These are phyloP conservation scores for Ceratocystis diversiconidia DNA, from an alignment of 2,329 filamentous ascomycete species.

Conservation along the genomic window DNA sequence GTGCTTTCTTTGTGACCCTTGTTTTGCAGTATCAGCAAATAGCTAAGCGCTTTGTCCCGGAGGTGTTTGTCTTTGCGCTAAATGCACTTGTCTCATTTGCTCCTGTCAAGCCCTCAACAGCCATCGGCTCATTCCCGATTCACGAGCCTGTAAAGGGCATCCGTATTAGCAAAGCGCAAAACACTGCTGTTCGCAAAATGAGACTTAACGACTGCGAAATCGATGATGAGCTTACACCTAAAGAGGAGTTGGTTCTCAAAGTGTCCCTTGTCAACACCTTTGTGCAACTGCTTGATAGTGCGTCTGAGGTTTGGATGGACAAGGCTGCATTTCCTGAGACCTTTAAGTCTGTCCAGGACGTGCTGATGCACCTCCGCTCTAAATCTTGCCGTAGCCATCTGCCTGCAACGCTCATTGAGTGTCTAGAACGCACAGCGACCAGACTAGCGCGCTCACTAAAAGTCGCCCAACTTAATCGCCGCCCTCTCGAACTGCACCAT, in stretches of 20 bases:
- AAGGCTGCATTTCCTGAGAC: constrained; percentile 63
- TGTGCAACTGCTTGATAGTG: constrained; percentile 48
- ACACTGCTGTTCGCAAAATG: constrained; percentile 36
- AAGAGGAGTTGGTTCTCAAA: constrained; percentile 32
- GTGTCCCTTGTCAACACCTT: constrained; percentile 48
- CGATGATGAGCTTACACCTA: constrained; percentile 14
- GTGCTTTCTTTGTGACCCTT: constrained; percentile 66
- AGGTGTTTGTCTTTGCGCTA: constrained; percentile 67
- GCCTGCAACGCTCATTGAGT: constrained; percentile 30
- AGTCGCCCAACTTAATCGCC: constrained; percentile 50
- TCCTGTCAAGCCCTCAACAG: constrained; percentile 35
- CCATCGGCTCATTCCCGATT: constrained; percentile 45
- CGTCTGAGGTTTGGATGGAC: constrained; percentile 57
- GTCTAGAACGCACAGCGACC: constrained; percentile 29
- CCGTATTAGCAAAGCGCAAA: constrained; percentile 34
- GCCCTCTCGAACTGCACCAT: constrained; percentile 75
- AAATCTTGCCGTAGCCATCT: constrained; percentile 28
- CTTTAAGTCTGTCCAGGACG: constrained; percentile 42
- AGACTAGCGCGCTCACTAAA: constrained; percentile 42
- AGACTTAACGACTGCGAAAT: constrained; percentile 43
- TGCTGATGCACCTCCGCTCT: constrained; percentile 40
- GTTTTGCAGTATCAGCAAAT: constrained; percentile 69
- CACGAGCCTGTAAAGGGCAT: constrained; percentile 40
- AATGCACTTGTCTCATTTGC: constrained; percentile 57
- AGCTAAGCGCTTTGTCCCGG: constrained; percentile 78